Evolutionary conservation across 228 moss, liverwort and hornwort genomes (phyloP).

Genomic region (Sphagnum fallax): DNA sequence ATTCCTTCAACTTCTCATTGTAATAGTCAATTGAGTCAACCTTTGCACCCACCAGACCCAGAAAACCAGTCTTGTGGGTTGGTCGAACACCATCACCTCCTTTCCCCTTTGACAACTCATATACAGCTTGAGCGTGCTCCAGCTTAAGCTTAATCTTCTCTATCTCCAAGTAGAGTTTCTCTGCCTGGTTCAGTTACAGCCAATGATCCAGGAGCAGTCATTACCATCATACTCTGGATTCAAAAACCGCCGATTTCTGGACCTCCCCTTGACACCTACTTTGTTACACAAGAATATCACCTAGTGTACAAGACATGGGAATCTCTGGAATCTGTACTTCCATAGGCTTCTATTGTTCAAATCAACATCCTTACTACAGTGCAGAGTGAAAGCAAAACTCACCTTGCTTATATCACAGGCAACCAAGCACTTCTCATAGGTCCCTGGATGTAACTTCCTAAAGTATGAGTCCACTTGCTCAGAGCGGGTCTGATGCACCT

Average conservation of each 20-base stretch:
- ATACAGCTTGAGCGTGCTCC: conserved; percentile 1
- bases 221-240: neutral
- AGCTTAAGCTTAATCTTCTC: neutral
- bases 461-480: conserved; percentile 78
- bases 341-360: neutral
- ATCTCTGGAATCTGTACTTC: neutral
- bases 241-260: neutral
- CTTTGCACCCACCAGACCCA: neutral
- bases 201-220: neutral
- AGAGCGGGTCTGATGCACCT: conserved; percentile 30
- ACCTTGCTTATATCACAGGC: conserved; percentile 33
- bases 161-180: neutral
- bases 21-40: conserved; percentile 1
- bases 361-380: neutral
- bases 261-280: neutral
- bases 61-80: neutral
- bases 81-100: neutral
- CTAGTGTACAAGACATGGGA: neutral
- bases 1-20: neutral
- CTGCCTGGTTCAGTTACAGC: neutral
- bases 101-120: neutral
- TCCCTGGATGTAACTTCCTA: conserved; percentile 34
- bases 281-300: neutral
- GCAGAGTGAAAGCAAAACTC: neutral
- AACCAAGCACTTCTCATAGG: conserved; percentile 35